These are phyloP conservation scores for Aspergillus sp. DNA, from an alignment of 2,329 filamentous ascomycete genomes.

Conservation along the genomic window DNA sequence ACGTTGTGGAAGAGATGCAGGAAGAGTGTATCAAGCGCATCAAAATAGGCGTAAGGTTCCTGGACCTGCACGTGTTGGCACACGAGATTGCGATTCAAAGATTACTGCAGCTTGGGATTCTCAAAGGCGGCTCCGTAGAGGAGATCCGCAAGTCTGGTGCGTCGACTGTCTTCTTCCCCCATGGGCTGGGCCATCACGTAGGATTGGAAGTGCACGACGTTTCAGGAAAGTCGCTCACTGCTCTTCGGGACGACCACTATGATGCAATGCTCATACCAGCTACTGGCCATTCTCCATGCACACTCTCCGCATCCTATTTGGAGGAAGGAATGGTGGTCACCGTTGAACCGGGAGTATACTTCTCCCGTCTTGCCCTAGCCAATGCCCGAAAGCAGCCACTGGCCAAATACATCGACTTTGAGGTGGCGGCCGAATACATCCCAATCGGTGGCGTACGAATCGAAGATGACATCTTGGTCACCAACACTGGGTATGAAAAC, in stretches of 20 bases:
- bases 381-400: slow-evolving; percentile 26
- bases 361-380: slow-evolving; percentile 33
- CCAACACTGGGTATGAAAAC: slow-evolving; percentile 64
- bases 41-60: slow-evolving; percentile 71
- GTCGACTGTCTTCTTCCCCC: slow-evolving; percentile 37
- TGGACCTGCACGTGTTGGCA: slow-evolving; percentile 73
- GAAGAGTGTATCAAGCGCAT: slow-evolving; percentile 67
- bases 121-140: slow-evolving; percentile 59
- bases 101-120: slow-evolving; percentile 68
- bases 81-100: slow-evolving; percentile 80
- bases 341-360: slow-evolving; percentile 50
- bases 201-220: slow-evolving; percentile 43
- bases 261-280: slow-evolving; percentile 9
- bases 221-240: slow-evolving; percentile 31
- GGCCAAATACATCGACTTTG: slow-evolving; percentile 35
- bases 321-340: slow-evolving; percentile 54
- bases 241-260: slow-evolving; percentile 13
- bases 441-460: slow-evolving; percentile 42
- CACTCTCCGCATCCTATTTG: slow-evolving; percentile 31
- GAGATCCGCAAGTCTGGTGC: slow-evolving; percentile 34
- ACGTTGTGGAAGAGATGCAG: slow-evolving; percentile 85
- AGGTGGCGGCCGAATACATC: slow-evolving; percentile 34
- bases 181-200: slow-evolving; percentile 56
- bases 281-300: slow-evolving; percentile 23
- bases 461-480: slow-evolving; percentile 64